Evolutionary conservation across 2,329 filamentous ascomycete species (phyloP), one percentile per base, ranked within the genome.

Genomic region (Gyromitra esculenta): DNA sequence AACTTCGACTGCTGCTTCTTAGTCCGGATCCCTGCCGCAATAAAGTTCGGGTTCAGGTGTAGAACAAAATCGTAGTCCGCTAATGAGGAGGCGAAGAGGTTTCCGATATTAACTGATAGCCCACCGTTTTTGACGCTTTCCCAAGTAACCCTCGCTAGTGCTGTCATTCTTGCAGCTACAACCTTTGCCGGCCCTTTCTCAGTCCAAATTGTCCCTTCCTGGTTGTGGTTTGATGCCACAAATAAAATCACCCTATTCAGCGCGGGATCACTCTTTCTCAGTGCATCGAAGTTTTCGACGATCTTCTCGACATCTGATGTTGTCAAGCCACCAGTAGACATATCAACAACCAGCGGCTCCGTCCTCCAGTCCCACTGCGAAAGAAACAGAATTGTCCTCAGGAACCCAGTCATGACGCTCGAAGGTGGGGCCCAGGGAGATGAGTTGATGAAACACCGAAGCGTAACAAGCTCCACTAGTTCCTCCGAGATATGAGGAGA

Each of bases 301-400:
- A 96, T 90, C 1, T 86, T 85, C 41, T 88, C 84, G 9, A 91
- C 86, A 39, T 91, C 89, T 9, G 88, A 85, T 6, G 86, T 83
- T 6, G 88, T 88, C 81, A 96, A 86, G 13, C 89, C 88, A 76
- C 87, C 88, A 9, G 82, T 82, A 31, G 89, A 88, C 35, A 93
- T 87, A 82, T 97, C 93, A 35, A 97, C 87, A 43, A 97, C 87
- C 41, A 98, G 86, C 0, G 96, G 92, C 68, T 94, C 91, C 6
- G 90, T 87, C 37, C 92, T 89, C 96, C 96, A 99, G 82, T 98
- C 93, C 94, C 96, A 99, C 54, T 90, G 88, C 0, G 94, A 89
- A 13, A 99, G 86, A 83, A 95, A 91, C 41, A 91, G 85, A 0
- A 99, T 85, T 0, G 92, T 92, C 25, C 94, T 90, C 37, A 97